Conservation (phyloP, 345 rosid genomes). For the Eutrema heterophyllum region DNA sequence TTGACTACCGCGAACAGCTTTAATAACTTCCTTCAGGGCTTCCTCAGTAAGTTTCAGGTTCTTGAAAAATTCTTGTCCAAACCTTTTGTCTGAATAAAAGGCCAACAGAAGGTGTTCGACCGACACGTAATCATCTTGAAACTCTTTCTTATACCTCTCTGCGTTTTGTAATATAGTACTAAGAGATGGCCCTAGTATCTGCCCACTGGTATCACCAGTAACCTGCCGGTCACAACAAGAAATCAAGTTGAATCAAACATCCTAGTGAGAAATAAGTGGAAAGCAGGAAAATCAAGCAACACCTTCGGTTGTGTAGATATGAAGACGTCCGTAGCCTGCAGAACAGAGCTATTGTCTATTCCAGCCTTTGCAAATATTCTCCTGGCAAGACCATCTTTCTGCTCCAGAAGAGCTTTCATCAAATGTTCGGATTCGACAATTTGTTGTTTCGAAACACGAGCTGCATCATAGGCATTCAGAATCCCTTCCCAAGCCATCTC, state of each 20-base stretch:
- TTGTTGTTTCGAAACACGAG: slow-evolving; percentile 56
- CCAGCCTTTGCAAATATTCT: slow-evolving; percentile 75
- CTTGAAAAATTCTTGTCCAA: slow-evolving; percentile 64
- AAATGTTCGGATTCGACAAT: slow-evolving; percentile 82
- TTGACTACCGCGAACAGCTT: slow-evolving; percentile 80
- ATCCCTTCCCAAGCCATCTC: slow-evolving; percentile 95
- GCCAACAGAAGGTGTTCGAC: slow-evolving; percentile 76
- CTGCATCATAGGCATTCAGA: slow-evolving; percentile 64
- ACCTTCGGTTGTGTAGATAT: slow-evolving; percentile 68
- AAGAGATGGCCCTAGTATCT: slow-evolving; percentile 56
- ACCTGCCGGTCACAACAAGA: slow-evolving; percentile 39
- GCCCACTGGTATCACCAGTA: slow-evolving; percentile 61
- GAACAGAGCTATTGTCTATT: slow-evolving; percentile 57
- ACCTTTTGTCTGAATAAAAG: slow-evolving; percentile 63
- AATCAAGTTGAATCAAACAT: background rate
- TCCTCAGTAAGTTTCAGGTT: slow-evolving; percentile 52
- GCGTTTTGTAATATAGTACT: slow-evolving; percentile 53
- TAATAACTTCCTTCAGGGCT: slow-evolving; percentile 58
- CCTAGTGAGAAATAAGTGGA: background rate
- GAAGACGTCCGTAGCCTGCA: slow-evolving; percentile 63
- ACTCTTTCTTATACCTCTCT: slow-evolving; percentile 58
- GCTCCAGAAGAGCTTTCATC: slow-evolving; percentile 93
- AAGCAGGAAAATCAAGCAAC: background rate
- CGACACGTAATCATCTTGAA: slow-evolving; percentile 75
- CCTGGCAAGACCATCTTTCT: slow-evolving; percentile 80